phyloP scores from a whole-genome alignment of 1,139 yeast species.

The Cylindricascospora bacillispora region DNA sequence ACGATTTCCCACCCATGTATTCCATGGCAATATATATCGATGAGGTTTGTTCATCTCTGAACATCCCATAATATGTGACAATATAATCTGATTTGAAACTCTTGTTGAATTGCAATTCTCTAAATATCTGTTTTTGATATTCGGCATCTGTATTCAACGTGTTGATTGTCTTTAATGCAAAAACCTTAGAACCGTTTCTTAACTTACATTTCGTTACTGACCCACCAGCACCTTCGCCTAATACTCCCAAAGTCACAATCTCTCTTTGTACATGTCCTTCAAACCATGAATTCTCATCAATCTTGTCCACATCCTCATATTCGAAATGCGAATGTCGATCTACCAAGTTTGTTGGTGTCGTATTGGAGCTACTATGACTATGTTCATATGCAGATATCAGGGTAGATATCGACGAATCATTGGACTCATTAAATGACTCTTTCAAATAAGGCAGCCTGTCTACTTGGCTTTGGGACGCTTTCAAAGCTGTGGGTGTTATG shows the following conservation, averaged over 20 bases:
- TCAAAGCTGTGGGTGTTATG: too few relatives aligned
- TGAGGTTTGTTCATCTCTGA: conserved; percentile 60
- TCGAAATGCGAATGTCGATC: conserved; percentile 2
- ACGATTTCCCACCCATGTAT: conserved; percentile 84
- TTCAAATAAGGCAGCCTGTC: too few relatives aligned
- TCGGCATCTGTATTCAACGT: conserved; percentile 72
- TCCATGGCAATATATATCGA: conserved; percentile 91
- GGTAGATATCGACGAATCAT: conserved; percentile 16
- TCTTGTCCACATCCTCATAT: conserved; percentile 36
- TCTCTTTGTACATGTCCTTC: conserved; percentile 42
- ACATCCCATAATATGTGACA: conserved; percentile 87
- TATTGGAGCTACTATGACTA: conserved; percentile 7
- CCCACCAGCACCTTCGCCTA: conserved; percentile 96
- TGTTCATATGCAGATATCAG: conserved; percentile 16
- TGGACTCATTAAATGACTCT: conserved; percentile 8
- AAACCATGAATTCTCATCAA: conserved; percentile 75
- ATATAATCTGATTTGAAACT: conserved; percentile 73
- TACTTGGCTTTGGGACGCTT: too few relatives aligned
- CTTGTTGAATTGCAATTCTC: conserved; percentile 82
- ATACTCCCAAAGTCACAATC: conserved; percentile 48
- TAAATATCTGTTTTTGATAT: conserved; percentile 63
- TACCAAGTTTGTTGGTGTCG: conserved; percentile 2
- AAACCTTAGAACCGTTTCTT: conserved; percentile 41
- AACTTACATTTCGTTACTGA: conserved; percentile 68
- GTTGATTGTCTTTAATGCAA: conserved; percentile 71